Evolutionary conservation across 495 filamentous ascomycete species (phyloP).

Genomic region (Venustampulla echinocandica): DNA sequence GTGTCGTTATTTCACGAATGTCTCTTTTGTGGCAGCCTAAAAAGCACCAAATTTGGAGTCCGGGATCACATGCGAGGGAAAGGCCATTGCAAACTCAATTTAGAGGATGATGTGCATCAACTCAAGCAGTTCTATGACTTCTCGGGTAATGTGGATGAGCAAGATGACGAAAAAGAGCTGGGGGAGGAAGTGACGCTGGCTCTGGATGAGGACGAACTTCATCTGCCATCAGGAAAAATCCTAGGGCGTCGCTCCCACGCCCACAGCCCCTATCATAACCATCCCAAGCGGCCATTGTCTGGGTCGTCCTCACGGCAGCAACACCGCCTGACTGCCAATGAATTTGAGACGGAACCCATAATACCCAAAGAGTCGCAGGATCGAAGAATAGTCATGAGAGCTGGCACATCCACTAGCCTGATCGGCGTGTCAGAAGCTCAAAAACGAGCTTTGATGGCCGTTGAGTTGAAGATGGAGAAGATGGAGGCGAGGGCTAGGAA

Average conservation of each 20-base stretch:
- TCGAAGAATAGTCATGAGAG: constrained; percentile 14
- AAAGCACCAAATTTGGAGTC: constrained; percentile 18
- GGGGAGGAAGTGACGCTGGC: constrained; percentile 1
- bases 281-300: constrained; percentile 1
- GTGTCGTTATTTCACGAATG: constrained; percentile 28
- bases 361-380: not conserved
- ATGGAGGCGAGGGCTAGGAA: constrained; percentile 13
- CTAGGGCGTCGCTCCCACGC: constrained; percentile 19
- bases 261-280: constrained; percentile 8
- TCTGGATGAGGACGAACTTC: constrained; percentile 16
- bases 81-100: constrained; percentile 28
- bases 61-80: constrained; percentile 29
- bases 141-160: constrained; percentile 4
- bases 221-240: constrained; percentile 27
- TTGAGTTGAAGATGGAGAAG: constrained; percentile 19
- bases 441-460: constrained; percentile 20
- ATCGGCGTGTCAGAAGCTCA: constrained; percentile 22
- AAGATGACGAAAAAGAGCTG: constrained; percentile 6
- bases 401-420: constrained; percentile 19
- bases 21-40: constrained; percentile 24
- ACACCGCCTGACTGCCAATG: not conserved
- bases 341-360: not conserved
- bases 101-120: constrained; percentile 9
- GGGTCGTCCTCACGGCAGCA: not conserved
- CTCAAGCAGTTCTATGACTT: constrained; percentile 26